Conservation (phyloP, 305 asterid species). For the Vinca major region DNA sequence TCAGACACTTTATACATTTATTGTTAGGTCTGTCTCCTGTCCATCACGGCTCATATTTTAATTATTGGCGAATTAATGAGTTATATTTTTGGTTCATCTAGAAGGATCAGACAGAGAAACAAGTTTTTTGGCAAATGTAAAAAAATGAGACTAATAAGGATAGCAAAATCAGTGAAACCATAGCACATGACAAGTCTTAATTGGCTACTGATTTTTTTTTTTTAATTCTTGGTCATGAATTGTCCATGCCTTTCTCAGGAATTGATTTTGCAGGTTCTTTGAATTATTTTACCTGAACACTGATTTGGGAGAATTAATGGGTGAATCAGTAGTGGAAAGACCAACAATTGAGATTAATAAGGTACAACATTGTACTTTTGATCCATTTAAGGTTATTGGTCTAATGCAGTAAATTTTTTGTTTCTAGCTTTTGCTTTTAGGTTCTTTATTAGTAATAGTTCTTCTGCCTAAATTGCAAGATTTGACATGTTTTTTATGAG, state of each 20-base stretch:
- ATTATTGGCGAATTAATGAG: no score
- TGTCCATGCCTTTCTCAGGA: conserved; percentile 29
- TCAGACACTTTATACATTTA: no score
- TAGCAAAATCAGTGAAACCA: conserved; percentile 23
- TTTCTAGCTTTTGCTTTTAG: conserved; percentile 9
- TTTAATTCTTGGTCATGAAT: conserved; percentile 27
- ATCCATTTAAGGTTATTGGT: conserved; percentile 9
- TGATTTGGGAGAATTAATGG: conserved; percentile 27
- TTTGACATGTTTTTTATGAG: conserved; percentile 8
- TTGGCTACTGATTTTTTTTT: conserved; percentile 20
- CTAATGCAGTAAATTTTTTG: conserved; percentile 16
- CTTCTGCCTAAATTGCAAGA: conserved; percentile 14
- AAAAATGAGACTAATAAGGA: conserved; percentile 17
- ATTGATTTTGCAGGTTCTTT: conserved; percentile 12
- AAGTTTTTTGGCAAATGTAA: conserved; percentile 17
- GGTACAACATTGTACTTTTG: conserved; percentile 28
- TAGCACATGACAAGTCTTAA: conserved; percentile 40
- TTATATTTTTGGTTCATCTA: conserved; percentile 14
- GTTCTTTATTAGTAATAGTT: conserved; percentile 10
- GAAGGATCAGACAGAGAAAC: conserved; percentile 30
- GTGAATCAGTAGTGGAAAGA: conserved; percentile 44
- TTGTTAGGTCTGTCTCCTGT: no score
- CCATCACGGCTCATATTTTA: no score
- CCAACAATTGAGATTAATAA: conserved; percentile 26
- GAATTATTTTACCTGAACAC: conserved; percentile 19